These are phyloP conservation scores for Oryza coarctata DNA, from an alignment of 176 grass and related monocot genomes.

Conservation along the genomic window DNA sequence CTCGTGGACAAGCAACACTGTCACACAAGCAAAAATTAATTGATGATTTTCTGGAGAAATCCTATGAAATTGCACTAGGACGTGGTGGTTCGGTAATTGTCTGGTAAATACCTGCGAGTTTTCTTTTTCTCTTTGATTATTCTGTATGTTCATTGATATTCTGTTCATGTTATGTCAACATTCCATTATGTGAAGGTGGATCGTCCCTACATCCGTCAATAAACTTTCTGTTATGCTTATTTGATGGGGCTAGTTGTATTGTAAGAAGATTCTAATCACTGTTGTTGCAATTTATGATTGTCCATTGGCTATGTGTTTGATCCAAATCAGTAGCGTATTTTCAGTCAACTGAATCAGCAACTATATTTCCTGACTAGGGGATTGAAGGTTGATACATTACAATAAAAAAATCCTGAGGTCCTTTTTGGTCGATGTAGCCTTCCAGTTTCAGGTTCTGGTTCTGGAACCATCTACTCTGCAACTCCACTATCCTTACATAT, in stretches of 20 bases:
- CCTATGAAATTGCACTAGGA: conserved; percentile 74
- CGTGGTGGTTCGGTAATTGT: conserved; percentile 70
- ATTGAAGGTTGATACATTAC: neutral
- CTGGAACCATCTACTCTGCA: neutral
- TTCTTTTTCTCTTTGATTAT: conserved; percentile 12
- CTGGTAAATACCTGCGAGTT: conserved; percentile 54
- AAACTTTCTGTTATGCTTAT: neutral
- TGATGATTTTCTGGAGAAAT: conserved; percentile 59
- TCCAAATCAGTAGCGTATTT: neutral
- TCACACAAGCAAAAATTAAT: conserved; percentile 70
- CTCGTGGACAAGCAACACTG: conserved; percentile 59
- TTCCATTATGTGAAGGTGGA: neutral
- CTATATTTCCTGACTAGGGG: neutral
- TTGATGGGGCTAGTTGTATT: neutral
- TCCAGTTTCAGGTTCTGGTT: neutral
- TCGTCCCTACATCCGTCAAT: neutral
- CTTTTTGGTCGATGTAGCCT: neutral
- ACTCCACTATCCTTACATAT: neutral
- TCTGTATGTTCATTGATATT: neutral
- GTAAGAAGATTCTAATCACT: neutral
- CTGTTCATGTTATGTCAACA: neutral
- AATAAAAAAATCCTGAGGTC: neutral
- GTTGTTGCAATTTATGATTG: neutral
- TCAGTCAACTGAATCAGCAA: neutral
- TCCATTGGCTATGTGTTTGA: neutral